phyloP scores from a whole-genome alignment of 495 filamentous ascomycete species.

The Penicillium paxilli region DNA sequence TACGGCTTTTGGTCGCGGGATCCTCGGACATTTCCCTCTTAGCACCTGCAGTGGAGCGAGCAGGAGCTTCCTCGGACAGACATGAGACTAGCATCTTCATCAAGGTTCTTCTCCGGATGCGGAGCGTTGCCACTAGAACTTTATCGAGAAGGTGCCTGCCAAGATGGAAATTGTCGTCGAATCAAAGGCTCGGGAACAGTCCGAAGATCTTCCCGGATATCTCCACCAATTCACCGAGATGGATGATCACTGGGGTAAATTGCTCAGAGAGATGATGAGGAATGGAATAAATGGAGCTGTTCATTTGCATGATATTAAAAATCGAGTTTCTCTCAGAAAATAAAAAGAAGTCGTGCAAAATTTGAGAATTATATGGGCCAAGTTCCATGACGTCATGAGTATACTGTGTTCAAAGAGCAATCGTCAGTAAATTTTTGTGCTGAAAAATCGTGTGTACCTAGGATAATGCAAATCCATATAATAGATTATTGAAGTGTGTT shows the following conservation, averaged over 20 bases:
- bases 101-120: background rate
- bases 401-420: too few species aligned
- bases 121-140: background rate
- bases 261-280: background rate
- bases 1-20: slow-evolving; percentile 16
- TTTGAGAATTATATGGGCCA: too few species aligned
- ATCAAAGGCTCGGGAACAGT: slow-evolving; percentile 1
- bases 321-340: too few species aligned
- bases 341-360: too few species aligned
- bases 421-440: too few species aligned
- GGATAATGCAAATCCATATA: too few species aligned
- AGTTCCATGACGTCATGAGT: too few species aligned
- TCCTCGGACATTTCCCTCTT: slow-evolving; percentile 7
- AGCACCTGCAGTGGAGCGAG: background rate
- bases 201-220: slow-evolving; percentile 4
- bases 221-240: slow-evolving; percentile 10
- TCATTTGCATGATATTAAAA: too few species aligned
- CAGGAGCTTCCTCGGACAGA: background rate
- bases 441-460: too few species aligned
- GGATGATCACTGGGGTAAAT: background rate
- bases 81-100: background rate
- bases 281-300: too few species aligned
- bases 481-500: too few species aligned
- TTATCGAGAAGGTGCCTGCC: background rate
- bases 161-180: slow-evolving; percentile 1